Evolutionary conservation across 345 rosid species (phyloP), one percentile per base, ranked within the genome.

Genomic region (Noccaea bulbosa): DNA sequence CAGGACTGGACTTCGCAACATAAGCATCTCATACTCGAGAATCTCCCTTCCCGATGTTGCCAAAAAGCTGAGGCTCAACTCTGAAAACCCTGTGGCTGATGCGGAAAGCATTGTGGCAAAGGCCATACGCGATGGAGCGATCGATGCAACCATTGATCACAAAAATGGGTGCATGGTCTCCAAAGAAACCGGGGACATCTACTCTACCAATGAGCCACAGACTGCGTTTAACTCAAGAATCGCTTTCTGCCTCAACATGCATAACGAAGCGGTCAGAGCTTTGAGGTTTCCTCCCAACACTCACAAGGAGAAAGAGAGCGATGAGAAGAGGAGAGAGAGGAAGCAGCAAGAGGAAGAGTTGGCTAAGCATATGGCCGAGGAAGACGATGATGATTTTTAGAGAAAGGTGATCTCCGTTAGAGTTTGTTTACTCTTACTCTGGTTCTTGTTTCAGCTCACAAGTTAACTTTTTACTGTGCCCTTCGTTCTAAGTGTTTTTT

Each of bases 281-380:
- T 80, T 87, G 74, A 76, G 88, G 56, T 89, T 81, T 73, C 94
- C 96, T 7, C 93, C 96, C 1, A 84, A 87, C 57, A 84, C 97
- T 1, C 93, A 85, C 78, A 89, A 88, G 82, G 98, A 87, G 87
- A 91, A 89, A 65, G 97, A 91, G 70, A 86, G 91, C 37, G 96
- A 88, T 15, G 96, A 87, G 81, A 89, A 92, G 83, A 87, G 91
- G 75, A 87, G 96, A 51, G 91, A 86, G 66, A 85, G 96, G 81
- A 91, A 86, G 51, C 96, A 91, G 67, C 96, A 89, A 71, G 95
- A 91, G 52, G 88, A 93, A 74, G 98, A 93, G 76, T 87, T 93
- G 17, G 96, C 97, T 5, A 86, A 90, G 77, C 92, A 90, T 78
- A 87, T 93, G 71, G 92, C 92, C 0, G 97, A 93, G 78, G 94